Base-by-base conservation (phyloP, 2,329 filamentous ascomycete species). In the Knufia fluminis region DNA sequence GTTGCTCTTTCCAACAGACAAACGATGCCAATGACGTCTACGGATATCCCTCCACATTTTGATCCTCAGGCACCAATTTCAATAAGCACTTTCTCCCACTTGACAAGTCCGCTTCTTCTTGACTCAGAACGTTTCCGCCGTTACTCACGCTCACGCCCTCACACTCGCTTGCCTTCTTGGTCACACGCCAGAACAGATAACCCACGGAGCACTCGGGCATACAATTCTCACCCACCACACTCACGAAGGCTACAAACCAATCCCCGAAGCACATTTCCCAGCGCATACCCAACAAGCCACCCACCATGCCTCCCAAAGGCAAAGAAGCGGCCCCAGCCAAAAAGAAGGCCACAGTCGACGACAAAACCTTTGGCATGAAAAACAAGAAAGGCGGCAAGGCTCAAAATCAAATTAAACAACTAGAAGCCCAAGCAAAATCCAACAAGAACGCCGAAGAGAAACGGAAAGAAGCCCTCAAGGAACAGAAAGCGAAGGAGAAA, bases 291-390 rank as follows among this genome's bases (percentile, higher is more conserved):
- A 6, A 17, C 33, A 8, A 36, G n/a, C 16, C 35, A 35, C 45
- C 50, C 52, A 58, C 23, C 36, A 74, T 74, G 71, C 63, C 71
- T 56, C 71, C 71, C 51, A 73, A 71, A 57, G 72, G 71, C 57
- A 59, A 58, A 40, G 64, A 50, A 39, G 62, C 67, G 62, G 63
- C 66, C 38, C 73, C 73, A 62, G n/a, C n/a, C n/a, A 71, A 74
- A 64, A 68, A 71, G 62, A 74, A 70, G 63, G 54, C 64, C 55
- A 63, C 68, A 39, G 86, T 89, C 56, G 88, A 92, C 55, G 92
- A 98, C 75, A 92, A 91, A 73, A 95, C 92, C 43, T 98, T 98
- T 76, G 92, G 92, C 61, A 97, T 98, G 92, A 98, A 98, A 74
- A 98, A 98, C 70, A 98, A 98, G 76, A 98, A 96, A 77, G 92